Evolutionary conservation across 2,329 filamentous ascomycete species (phyloP), one percentile per base, ranked within the genome.

Genomic region (Aplosporella prunicola): DNA sequence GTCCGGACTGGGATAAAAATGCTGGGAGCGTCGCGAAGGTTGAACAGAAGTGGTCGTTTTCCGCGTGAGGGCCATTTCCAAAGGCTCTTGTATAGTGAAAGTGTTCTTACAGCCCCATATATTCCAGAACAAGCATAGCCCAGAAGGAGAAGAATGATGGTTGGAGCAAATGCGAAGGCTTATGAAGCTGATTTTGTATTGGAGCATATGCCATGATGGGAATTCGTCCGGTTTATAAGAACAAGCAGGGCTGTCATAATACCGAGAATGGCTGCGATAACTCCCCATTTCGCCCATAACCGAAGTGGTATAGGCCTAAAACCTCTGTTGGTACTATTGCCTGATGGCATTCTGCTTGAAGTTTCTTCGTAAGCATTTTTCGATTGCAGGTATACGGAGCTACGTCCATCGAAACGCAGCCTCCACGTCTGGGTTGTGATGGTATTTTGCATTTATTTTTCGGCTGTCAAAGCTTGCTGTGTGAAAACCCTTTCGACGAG

Each of bases 31-130:
- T 34, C 30, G 5, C 37, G 13, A 8, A 39, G 6, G 15, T 27
- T 29, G 23, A 27, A 34, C 10, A 39, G 13, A 2, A 39, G 37
- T n/a, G 37, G 37, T 13, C 34, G 37, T 11, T 39, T 39, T 16
- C 16, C 31, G 5, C n/a, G 22, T 17, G 29, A 14, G 4, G 24
- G 14, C 2, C 37, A 25, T 5, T 18, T 39, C 37, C 30, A 33
- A 4, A 39, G 13, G 14, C 24, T 34, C 24, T 29, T 33, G 30
- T 39, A 39, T 11, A 31, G 37, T 11, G 37, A 30, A 30, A 39
- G 33, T 13, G 18, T 23, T 8, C 31, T 25, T 5, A 40, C 26
- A 11, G 37, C 18, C 2, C 24, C 25, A 18, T 40, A 30, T 13
- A 35, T 25, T 2, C 37, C 37, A 2, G 31, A 34, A 5, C 24